These are phyloP conservation scores for Boletus mariae DNA, from an alignment of 1,284 basidiomycete species.

Conservation along the genomic window DNA sequence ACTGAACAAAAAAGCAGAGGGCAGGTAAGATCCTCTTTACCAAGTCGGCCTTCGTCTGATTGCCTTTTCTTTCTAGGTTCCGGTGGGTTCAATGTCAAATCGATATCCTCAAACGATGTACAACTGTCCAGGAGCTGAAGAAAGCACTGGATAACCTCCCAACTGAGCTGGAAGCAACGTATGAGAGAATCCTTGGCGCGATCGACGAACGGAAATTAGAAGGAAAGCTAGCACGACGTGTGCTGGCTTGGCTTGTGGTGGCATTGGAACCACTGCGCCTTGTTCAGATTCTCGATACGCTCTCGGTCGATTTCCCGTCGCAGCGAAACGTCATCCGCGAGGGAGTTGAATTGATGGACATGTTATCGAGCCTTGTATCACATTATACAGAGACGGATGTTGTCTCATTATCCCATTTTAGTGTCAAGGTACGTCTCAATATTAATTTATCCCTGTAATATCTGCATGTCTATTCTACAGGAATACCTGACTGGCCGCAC, in stretches of 20 bases:
- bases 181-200: background rate
- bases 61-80: background rate
- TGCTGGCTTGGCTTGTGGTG: background rate
- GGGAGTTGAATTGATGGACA: background rate
- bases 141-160: background rate
- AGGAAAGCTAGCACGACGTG: background rate
- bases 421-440: no score
- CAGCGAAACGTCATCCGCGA: background rate
- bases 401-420: no score
- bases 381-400: background rate
- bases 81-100: background rate
- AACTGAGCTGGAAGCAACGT: background rate
- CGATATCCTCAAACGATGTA: background rate
- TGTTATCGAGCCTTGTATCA: background rate
- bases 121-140: background rate
- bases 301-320: background rate
- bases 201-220: background rate
- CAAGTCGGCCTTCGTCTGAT: background rate
- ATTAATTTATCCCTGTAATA: no score
- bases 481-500: no score
- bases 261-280: background rate
- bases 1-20: background rate
- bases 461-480: background rate
- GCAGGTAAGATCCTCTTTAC: background rate
- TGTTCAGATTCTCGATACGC: background rate